phyloP scores from a whole-genome alignment of 2,329 filamentous ascomycete genomes.

The Penicillium hesseltinei region DNA sequence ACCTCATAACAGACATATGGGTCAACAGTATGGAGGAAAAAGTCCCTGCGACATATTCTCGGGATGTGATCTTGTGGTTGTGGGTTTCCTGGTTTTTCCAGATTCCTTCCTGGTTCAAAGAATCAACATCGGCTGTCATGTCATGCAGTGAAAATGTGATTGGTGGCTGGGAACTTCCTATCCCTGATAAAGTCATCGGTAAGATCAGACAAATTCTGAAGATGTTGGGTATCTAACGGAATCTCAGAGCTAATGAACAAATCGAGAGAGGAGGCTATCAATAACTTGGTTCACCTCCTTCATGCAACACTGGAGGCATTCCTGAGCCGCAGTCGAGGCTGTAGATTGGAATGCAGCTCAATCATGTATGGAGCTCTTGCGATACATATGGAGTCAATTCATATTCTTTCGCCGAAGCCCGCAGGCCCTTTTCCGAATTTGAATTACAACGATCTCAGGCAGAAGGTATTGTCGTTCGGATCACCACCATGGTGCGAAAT shows the following conservation, averaged over 20 bases:
- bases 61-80: neutral
- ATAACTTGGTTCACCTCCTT: slow-evolving; percentile 4
- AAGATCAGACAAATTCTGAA: neutral
- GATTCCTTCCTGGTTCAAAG: slow-evolving; percentile 14
- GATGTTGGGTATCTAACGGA: slow-evolving; percentile 1
- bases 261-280: slow-evolving; percentile 13
- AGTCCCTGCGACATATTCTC: neutral
- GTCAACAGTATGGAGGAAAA: neutral
- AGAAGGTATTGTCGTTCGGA: neutral
- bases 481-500: no score
- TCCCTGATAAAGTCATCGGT: slow-evolving; percentile 18
- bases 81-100: slow-evolving; percentile 20
- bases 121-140: slow-evolving; percentile 18
- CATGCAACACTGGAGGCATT: slow-evolving; percentile 12
- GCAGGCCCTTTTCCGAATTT: neutral
- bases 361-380: slow-evolving; percentile 22
- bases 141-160: slow-evolving; percentile 12
- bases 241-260: slow-evolving; percentile 18
- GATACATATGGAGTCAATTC: neutral
- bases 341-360: slow-evolving; percentile 24
- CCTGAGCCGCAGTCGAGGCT: slow-evolving; percentile 13
- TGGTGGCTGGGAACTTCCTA: slow-evolving; percentile 19
- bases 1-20: neutral
- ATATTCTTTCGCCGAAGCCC: neutral
- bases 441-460: neutral